Conservation (phyloP, 257 asterid species). For the Coffea eugenioides region DNA sequence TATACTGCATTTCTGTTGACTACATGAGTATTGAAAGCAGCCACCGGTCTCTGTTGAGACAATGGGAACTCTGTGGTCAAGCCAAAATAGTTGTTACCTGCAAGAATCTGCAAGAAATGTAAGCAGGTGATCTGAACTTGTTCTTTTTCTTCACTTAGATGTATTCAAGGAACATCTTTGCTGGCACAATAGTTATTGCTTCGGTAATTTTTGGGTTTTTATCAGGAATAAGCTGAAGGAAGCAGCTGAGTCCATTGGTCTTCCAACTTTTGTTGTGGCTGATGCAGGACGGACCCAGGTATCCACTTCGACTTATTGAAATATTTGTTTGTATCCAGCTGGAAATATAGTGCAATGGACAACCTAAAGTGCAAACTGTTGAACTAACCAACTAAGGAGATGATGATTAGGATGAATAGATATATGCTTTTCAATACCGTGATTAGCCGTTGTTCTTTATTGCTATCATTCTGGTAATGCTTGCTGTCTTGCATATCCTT, state of each 20-base stretch:
- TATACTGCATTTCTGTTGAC: too few species aligned
- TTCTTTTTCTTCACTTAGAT: constrained; percentile 1
- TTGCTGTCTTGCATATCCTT: neutral
- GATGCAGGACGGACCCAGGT: constrained; percentile 99
- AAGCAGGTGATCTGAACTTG: constrained; percentile 37
- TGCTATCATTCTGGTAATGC: neutral
- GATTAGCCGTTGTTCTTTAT: neutral
- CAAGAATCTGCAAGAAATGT: constrained; percentile 99
- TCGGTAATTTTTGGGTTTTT: neutral
- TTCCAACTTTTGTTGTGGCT: constrained; percentile 92
- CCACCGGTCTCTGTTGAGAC: constrained; percentile 70
- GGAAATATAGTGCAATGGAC: neutral
- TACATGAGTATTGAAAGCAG: constrained; percentile 36
- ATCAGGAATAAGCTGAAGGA: constrained; percentile 86
- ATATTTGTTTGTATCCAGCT: neutral
- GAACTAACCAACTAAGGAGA: neutral
- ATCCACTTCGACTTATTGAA: neutral
- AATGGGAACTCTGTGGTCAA: constrained; percentile 91
- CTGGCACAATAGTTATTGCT: neutral
- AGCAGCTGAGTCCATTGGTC: constrained; percentile 80
- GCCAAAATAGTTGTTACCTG: constrained; percentile 94
- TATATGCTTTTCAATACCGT: neutral
- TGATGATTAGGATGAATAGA: neutral
- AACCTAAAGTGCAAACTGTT: neutral
- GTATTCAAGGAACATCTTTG: constrained; percentile 1